phyloP scores from a whole-genome alignment of 495 filamentous ascomycete genomes.

The Terfezia claveryi region DNA sequence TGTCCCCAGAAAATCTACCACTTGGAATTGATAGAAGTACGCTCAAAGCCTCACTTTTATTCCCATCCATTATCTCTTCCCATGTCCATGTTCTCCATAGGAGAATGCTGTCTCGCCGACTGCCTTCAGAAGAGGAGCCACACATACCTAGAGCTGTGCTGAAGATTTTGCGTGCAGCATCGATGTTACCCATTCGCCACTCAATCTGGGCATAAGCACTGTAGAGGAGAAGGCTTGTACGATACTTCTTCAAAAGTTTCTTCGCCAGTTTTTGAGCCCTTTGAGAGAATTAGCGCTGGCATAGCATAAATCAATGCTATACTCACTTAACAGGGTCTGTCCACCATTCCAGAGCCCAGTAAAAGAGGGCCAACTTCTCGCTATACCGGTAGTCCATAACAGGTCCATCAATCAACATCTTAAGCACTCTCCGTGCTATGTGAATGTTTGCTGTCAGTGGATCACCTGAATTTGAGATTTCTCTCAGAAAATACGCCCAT shows the following conservation, averaged over 20 bases:
- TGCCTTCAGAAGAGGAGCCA: slow-evolving; percentile 14
- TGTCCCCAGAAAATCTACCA: not conserved
- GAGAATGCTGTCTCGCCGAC: slow-evolving; percentile 26
- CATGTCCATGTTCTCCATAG: slow-evolving; percentile 55
- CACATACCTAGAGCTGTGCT: slow-evolving; percentile 39
- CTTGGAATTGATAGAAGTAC: slow-evolving; percentile 14
- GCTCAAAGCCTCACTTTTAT: slow-evolving; percentile 27
- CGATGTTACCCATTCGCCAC: slow-evolving; percentile 30
- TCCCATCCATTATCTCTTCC: slow-evolving; percentile 33
- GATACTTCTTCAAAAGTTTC: slow-evolving; percentile 40
- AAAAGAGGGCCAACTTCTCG: not conserved
- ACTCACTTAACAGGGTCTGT: not conserved
- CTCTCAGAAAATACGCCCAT: not conserved
- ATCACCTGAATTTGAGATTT: not conserved
- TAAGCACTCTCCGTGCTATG: too few species aligned
- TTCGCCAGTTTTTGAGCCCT: slow-evolving; percentile 53
- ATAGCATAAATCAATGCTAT: not conserved
- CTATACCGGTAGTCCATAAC: too few species aligned
- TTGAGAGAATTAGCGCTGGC: not conserved
- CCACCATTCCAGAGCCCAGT: not conserved
- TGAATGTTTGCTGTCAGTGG: too few species aligned
- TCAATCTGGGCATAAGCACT: slow-evolving; percentile 60
- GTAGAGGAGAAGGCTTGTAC: slow-evolving; percentile 46
- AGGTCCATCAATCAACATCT: too few species aligned
- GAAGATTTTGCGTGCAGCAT: slow-evolving; percentile 41